Conservation (phyloP, 305 asterid species). For the Vinca major region DNA sequence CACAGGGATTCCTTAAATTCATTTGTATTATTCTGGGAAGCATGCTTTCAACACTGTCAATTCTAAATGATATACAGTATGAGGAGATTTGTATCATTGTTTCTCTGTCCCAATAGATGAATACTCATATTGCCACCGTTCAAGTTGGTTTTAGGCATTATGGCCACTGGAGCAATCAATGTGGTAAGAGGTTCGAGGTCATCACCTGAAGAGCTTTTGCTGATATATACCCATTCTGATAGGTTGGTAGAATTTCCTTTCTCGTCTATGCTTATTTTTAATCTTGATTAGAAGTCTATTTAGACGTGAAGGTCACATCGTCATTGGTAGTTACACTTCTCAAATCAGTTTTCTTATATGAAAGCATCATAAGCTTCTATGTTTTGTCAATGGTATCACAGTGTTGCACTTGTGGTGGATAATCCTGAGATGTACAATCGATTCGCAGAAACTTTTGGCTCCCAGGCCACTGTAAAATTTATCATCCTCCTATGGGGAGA, state of each 20-base stretch:
- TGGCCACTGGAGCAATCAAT: conserved; percentile 94
- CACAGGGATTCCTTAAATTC: background rate
- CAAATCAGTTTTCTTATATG: background rate
- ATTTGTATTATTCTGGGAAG: background rate
- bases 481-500: conserved; percentile 82
- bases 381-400: conserved; percentile 31
- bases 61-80: background rate
- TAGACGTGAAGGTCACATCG: background rate
- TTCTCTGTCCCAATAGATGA: background rate
- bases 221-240: conserved; percentile 84
- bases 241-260: conserved; percentile 42
- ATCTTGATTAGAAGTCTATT: background rate
- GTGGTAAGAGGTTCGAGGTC: conserved; percentile 97
- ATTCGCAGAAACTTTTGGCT: conserved; percentile 37
- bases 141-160: conserved; percentile 54
- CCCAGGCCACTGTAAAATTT: conserved; percentile 55
- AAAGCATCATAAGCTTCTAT: background rate
- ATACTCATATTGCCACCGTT: conserved; percentile 5
- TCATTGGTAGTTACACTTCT: background rate
- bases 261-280: conserved; percentile 1
- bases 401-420: conserved; percentile 87
- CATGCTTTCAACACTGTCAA: background rate
- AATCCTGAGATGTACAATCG: conserved; percentile 60
- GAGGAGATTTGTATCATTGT: background rate
- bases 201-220: conserved; percentile 80